Evolutionary conservation across 108 stramenopile species (phyloP).

Genomic region (Skeletonema marinoi): DNA sequence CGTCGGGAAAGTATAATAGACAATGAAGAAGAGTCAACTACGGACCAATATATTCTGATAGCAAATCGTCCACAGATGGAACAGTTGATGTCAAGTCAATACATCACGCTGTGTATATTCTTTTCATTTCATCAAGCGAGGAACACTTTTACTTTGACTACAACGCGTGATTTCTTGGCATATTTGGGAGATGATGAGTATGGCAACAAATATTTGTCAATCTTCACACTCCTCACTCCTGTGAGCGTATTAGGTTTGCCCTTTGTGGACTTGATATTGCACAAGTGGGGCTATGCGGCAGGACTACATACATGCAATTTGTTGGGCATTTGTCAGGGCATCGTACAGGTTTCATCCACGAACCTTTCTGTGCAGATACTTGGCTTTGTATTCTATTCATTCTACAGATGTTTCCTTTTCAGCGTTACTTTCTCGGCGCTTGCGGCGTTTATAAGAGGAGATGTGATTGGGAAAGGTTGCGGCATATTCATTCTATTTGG

Average conservation of each 20-base stretch:
- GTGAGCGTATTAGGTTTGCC: slow-evolving; percentile 48
- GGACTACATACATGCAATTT: slow-evolving; percentile 39
- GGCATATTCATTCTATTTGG: slow-evolving; percentile 5
- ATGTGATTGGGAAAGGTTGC: slow-evolving; percentile 18
- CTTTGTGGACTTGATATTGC: slow-evolving; percentile 35
- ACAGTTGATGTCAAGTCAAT: slow-evolving; percentile 36
- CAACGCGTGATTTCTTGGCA: slow-evolving; percentile 45
- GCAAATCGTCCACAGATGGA: slow-evolving; percentile 11
- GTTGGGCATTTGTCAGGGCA: slow-evolving; percentile 7
- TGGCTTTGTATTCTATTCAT: slow-evolving; percentile 26
- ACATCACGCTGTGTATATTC: slow-evolving; percentile 28
- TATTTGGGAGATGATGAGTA: slow-evolving; percentile 49
- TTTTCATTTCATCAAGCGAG: slow-evolving; percentile 40
- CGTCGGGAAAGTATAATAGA: background rate
- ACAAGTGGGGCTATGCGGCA: slow-evolving; percentile 25
- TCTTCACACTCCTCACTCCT: slow-evolving; percentile 50
- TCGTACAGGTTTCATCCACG: background rate
- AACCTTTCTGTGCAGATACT: slow-evolving; percentile 15
- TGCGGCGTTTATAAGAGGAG: slow-evolving; percentile 11
- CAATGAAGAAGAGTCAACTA: background rate
- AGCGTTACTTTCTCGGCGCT: slow-evolving; percentile 13
- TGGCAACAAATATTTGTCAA: slow-evolving; percentile 46
- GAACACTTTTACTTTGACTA: slow-evolving; percentile 39
- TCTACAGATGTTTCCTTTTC: slow-evolving; percentile 27
- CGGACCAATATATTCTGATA: slow-evolving; percentile 33